Conservation (phyloP, 1,139 yeast genomes). For the Nakaseomyces kungkrabaensis region DNA sequence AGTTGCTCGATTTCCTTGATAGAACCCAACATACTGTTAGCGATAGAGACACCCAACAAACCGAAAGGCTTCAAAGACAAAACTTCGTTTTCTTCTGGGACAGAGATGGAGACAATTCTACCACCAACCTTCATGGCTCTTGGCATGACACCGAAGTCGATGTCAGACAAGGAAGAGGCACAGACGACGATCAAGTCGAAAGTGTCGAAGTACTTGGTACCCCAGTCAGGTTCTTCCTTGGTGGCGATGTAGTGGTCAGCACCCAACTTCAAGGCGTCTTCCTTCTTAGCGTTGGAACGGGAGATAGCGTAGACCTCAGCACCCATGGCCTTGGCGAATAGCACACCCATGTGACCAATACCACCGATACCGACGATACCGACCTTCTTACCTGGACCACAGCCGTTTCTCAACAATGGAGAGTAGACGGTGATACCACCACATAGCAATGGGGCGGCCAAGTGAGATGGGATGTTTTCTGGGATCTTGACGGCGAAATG, state of each 20-base stretch:
- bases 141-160: conserved; percentile 31
- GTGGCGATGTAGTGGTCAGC: conserved; percentile 45
- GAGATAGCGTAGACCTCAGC: conserved; percentile 48
- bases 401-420: conserved; percentile 37
- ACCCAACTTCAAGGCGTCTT: conserved; percentile 42
- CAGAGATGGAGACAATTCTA: conserved; percentile 45
- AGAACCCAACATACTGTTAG: conserved; percentile 41
- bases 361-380: conserved; percentile 55
- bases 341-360: conserved; percentile 48
- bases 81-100: conserved; percentile 36
- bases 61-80: conserved; percentile 35
- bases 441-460: conserved; percentile 43
- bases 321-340: conserved; percentile 48
- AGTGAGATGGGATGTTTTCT: conserved; percentile 32
- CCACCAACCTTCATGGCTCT: conserved; percentile 35
- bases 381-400: conserved; percentile 38
- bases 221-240: conserved; percentile 34
- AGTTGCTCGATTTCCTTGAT: conserved; percentile 46
- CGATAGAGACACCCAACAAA: conserved; percentile 38
- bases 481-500: conserved; percentile 41
- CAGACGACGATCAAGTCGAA: conserved; percentile 42
- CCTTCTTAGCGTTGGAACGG: conserved; percentile 39
- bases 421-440: conserved; percentile 47
- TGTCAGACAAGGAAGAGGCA: conserved; percentile 38
- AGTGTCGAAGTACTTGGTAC: conserved; percentile 22